Base-by-base conservation (phyloP, 1,284 basidiomycete species). In the Termitomyces sp. region DNA sequence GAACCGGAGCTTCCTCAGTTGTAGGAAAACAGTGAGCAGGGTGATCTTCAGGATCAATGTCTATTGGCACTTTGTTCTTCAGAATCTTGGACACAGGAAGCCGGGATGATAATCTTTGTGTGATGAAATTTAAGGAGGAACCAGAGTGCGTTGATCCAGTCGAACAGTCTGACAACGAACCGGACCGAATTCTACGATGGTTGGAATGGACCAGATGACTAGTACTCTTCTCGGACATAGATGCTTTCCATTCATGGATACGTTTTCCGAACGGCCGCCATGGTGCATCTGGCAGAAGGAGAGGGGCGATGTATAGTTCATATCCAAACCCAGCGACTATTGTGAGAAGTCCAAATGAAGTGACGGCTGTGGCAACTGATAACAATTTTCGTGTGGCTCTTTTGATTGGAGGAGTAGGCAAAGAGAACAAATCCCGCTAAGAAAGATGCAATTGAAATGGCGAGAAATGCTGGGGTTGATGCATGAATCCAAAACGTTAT, bases 381-480 rank as follows among this genome's bases (percentile, higher is more conserved):
- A 21, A 62, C 26, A 8, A 55, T 18, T 33, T 49, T 54, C 18
- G 55, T 54, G 16, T 54, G 44, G 0, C 5, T 19, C 26, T 42
- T 76, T 68, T 81, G 78, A 7, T 64, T 56, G 6, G 76, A 78
- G 4, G 76, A 75, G 58, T 78, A 79, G 14, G 75, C 70, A 60
- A 80, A 82, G 19, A 83, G 67, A 50, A 75, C 74, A 8, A 83
- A 68, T 11, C 80, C 80, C 26, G 77, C 72, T 0, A 75, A 81
- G 66, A 82, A 83, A 57, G 76, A 78, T 30, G 74, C 73, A 16
- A 83, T 79, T 46, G 81, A 81, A 50, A 81, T 68, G 34, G 81
- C 76, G 11, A 83, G 70, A 64, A 83, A 81, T 50, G 77, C 10
- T 13, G 59, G 59, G 10, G 52, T 42, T 6, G 56, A 57, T 9